Base-by-base conservation (phyloP, 1,284 basidiomycete genomes). In the Naganishia albida region DNA sequence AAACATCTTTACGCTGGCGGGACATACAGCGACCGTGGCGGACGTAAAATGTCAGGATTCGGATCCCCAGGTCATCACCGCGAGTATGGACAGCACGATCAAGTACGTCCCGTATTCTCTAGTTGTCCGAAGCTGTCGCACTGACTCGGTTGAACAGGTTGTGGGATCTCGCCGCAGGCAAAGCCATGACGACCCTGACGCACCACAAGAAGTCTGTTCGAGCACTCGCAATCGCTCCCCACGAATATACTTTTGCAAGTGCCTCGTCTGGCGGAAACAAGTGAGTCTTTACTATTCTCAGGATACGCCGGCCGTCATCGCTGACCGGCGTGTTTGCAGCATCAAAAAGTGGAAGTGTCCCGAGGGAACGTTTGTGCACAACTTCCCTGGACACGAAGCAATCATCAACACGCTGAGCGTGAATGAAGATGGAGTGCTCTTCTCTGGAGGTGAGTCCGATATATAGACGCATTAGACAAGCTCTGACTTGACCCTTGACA, bases 281-380 rank as follows among this genome's bases (percentile, higher is more conserved):
- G 77, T 78, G 64, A 65, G 77, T 68, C 15, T 13, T 3, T 18
- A 7, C 7, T 38, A 10, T 10, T 4, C 4, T 6, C 43, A 7
- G 1, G 48, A 4, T 8, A 26, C 38, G 38, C 43, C n/a, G 15
- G 23, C 1, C 23, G n/a, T 57, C 34, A 23, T 26, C 38, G 6
- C 30, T 26, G 12, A 30, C 28, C 30, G n/a, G 18, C n/a, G n/a
- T 16, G 23, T 56, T 38, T 49, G 39, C 56, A 78, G 76, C 78
- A 96, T 99, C 82, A 99, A 99, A 79, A 97, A 97, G 77, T 99
- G 95, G 95, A 94, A 95, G 74, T 98, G 91, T 73, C 95, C 95
- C 13, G 93, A 98, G 69, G 96, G 96, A 46, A 81, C 85, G 1
- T 95, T 99, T 71, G 92, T 98, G 8, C 90, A 89, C 83, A 97